Evolutionary conservation across 768 basidiomycete genomes (phyloP), one percentile per base, ranked within the genome.

Genomic region (Zangia roseola): DNA sequence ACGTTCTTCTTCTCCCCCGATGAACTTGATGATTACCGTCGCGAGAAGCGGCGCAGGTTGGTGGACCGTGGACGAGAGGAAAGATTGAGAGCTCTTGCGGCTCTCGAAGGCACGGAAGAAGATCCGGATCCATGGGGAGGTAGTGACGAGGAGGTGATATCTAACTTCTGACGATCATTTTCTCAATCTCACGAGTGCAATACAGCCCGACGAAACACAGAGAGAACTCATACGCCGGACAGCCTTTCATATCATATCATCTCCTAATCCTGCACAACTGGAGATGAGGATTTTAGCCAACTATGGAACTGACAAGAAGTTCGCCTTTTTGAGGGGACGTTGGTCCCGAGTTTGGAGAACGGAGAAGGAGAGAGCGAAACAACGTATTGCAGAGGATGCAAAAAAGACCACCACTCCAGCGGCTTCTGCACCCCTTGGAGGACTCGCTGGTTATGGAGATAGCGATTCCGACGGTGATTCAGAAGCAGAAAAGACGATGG

Each of bases 231-330:
- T 97, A 83, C 68, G 71, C 10, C 80, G 84, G 44, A 94, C 92
- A 0, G 88, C 88, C 0, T 55, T 62, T 12, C 88, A 91, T 51
- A 68, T 94, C 26, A 61, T 77, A 21, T 68, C 80, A 7, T 87
- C 91, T 1, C 81, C 85, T 2, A 92, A 94, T 58, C 79, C 89
- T 14, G 80, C 84, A 0, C 83, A 92, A 54, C 75, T 95, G 20
- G 91, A 94, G 65, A 83, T 93, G 77, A 81, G 92, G 6, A 93
- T 97, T 57, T 72, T 95, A 14, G 85, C 93, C 10, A 92, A 95
- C 57, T 80, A 94, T 59, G 86, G 90, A 0, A 70, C 74, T 12
- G 91, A 95, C 63, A 71, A 73, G 38, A 78, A 88, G 6, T 94
- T 97, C 60, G 81, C 84, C 1, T 94, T 94, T 65, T 66, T 95